A percentile compares a stretch with the other conserved stretches of the same genome.
These are phyloP conservation scores for Candida frijolesensis DNA, from an alignment of 1,139 yeast species.

Conservation along the genomic window DNA sequence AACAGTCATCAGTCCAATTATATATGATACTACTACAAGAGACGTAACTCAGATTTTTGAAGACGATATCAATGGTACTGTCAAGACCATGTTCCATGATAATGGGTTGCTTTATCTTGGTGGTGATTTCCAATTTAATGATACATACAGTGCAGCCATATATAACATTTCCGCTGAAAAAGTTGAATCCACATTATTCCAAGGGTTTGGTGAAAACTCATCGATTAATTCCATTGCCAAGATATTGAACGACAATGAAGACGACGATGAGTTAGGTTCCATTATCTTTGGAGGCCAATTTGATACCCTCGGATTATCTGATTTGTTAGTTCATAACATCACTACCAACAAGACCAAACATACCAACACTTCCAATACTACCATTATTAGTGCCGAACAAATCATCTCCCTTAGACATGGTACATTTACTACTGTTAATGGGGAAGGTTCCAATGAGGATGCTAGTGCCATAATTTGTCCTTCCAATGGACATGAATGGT, in stretches of 20 bases:
- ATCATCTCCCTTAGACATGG: slow-evolving; percentile 67
- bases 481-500: slow-evolving; percentile 51
- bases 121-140: slow-evolving; percentile 65
- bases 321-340: slow-evolving; percentile 40
- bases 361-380: slow-evolving; percentile 32
- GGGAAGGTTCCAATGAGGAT: slow-evolving; percentile 34
- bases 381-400: slow-evolving; percentile 62
- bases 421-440: slow-evolving; percentile 54
- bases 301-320: slow-evolving; percentile 57
- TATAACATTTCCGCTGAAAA: slow-evolving; percentile 55
- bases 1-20: slow-evolving; percentile 52
- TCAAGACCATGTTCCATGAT: slow-evolving; percentile 51
- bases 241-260: slow-evolving; percentile 32
- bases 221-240: slow-evolving; percentile 65
- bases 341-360: slow-evolving; percentile 25
- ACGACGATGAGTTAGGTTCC: slow-evolving; percentile 31
- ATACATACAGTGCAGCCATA: slow-evolving; percentile 63
- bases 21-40: slow-evolving; percentile 52
- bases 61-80: slow-evolving; percentile 44
- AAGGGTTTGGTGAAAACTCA: slow-evolving; percentile 72
- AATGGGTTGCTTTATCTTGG: slow-evolving; percentile 69
- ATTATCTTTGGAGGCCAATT: slow-evolving; percentile 84
- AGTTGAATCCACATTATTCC: slow-evolving; percentile 61
- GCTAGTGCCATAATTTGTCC: slow-evolving; percentile 63
- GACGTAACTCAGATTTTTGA: slow-evolving; percentile 40